phyloP scores from a whole-genome alignment of 495 filamentous ascomycete genomes.

The Talaromyces liani region DNA sequence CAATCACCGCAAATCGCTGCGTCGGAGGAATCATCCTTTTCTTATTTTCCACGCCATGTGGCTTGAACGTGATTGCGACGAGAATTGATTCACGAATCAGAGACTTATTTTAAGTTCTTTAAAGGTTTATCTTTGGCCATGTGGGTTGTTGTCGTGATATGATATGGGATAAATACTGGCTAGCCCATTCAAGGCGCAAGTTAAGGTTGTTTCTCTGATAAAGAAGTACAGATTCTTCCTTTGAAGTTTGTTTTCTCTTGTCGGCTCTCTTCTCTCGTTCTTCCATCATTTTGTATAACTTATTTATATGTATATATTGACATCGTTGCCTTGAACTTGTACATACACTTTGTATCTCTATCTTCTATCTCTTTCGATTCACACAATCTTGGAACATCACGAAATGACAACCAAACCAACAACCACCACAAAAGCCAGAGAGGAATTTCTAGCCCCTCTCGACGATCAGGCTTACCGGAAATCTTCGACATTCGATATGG shows the following conservation, averaged over 20 bases:
- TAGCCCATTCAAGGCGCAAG: neutral
- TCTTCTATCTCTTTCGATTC: neutral
- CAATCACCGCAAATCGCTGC: neutral
- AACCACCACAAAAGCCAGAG: neutral
- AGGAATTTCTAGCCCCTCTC: neutral
- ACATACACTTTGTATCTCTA: neutral
- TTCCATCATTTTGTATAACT: neutral
- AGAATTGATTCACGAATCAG: neutral
- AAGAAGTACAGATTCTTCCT: neutral
- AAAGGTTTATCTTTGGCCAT: neutral
- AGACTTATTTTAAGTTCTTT: neutral
- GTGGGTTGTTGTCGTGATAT: neutral
- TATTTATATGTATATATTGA: neutral
- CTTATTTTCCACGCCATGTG: slow-evolving; percentile 7
- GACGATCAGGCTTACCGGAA: neutral
- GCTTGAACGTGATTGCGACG: neutral
- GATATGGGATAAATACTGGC: neutral
- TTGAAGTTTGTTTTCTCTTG: neutral
- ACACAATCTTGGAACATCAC: neutral
- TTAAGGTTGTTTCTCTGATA: neutral
- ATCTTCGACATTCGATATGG: neutral
- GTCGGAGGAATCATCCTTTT: neutral
- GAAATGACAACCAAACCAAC: neutral
- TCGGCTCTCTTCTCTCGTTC: neutral
- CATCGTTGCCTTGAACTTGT: neutral